phyloP scores from a whole-genome alignment of 495 filamentous ascomycete genomes.

The Usnea hakonensis region DNA sequence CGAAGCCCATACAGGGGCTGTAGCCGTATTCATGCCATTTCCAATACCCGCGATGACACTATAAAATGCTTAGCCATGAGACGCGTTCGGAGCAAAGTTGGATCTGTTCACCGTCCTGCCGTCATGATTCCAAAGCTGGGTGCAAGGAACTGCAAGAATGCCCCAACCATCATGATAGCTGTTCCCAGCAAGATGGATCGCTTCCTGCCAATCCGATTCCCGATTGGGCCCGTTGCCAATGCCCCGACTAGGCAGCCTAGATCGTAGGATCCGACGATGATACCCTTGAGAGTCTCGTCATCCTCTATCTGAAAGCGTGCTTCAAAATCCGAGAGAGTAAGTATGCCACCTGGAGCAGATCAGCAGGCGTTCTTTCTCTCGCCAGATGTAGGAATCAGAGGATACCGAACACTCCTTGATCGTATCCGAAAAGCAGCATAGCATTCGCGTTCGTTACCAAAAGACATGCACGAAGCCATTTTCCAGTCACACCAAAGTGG shows the following conservation, averaged over 20 bases:
- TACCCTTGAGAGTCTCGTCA: conserved; percentile 5
- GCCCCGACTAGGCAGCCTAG: neutral
- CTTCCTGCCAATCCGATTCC: neutral
- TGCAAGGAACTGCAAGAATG: conserved; percentile 4
- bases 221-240: neutral
- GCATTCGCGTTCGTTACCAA: neutral
- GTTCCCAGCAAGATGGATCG: conserved; percentile 5
- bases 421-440: conserved; percentile 22
- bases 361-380: neutral
- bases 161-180: conserved; percentile 8
- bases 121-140: neutral
- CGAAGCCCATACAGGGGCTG: conserved; percentile 18
- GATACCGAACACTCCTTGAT: conserved; percentile 21
- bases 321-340: conserved; percentile 1
- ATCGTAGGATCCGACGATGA: conserved; percentile 7
- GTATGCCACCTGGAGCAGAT: neutral
- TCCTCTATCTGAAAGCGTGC: neutral
- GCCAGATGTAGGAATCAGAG: neutral
- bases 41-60: conserved; percentile 18
- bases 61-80: neutral
- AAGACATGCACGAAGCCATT: neutral
- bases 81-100: neutral
- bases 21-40: conserved; percentile 20
- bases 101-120: conserved; percentile 1
- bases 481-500: conserved; percentile 6